Evolutionary conservation across 2,329 filamentous ascomycete genomes (phyloP).

Genomic region (Pseudogymnoascus sp.): DNA sequence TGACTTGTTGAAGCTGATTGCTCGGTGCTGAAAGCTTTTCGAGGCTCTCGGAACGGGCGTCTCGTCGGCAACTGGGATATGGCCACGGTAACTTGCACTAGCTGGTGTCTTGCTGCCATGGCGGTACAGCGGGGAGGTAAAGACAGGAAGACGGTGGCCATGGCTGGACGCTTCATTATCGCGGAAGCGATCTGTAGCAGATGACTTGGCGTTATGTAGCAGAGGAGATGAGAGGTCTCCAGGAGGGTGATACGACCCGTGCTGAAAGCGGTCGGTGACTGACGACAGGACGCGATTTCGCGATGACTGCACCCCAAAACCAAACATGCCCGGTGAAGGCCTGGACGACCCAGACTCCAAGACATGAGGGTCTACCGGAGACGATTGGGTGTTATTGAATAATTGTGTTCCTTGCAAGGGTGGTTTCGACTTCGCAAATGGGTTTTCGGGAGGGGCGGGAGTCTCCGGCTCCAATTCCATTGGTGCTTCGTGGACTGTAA

Average conservation of each 20-base stretch:
- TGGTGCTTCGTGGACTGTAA: background rate
- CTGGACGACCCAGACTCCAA: background rate
- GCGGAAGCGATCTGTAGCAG: background rate
- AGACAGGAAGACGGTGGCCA: background rate
- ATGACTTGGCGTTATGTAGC: background rate
- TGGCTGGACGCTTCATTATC: background rate
- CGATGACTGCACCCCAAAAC: background rate
- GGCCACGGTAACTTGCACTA: background rate
- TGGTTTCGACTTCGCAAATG: constrained; percentile 1
- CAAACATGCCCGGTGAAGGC: constrained; percentile 7
- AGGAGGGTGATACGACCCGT: background rate
- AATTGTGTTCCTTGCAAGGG: background rate
- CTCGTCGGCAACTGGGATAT: background rate
- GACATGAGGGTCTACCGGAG: background rate
- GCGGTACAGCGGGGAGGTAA: background rate
- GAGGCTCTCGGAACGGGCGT: background rate
- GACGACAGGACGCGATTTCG: background rate
- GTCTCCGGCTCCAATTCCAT: background rate
- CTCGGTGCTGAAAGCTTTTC: background rate
- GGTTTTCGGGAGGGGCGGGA: background rate
- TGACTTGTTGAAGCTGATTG: background rate
- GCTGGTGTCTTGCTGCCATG: constrained; percentile 1
- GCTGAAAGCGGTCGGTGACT: background rate
- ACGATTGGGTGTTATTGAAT: constrained; percentile 5
- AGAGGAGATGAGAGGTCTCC: background rate